A percentile compares a stretch with the other conserved stretches of the same genome.
phyloP scores from a whole-genome alignment of 208 protist species.

The Leishmania aethiopica region DNA sequence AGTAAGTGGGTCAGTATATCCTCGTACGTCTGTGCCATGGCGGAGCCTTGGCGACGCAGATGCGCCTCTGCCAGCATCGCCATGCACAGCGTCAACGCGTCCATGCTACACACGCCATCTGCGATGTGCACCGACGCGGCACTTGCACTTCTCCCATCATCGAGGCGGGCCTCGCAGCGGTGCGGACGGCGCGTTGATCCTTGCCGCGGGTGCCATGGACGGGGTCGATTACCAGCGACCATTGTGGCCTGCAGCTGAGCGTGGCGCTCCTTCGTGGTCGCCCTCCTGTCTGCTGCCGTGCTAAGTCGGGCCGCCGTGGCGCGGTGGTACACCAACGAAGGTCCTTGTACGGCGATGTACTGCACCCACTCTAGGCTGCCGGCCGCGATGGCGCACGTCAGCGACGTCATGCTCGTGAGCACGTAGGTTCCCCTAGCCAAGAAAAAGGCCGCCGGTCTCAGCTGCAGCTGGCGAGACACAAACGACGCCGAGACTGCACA shows the following conservation, averaged over 20 bases:
- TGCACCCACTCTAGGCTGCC: slow-evolving; percentile 73
- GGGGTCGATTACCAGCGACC: background rate
- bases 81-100: slow-evolving; percentile 53
- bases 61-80: slow-evolving; percentile 44
- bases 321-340: slow-evolving; percentile 52
- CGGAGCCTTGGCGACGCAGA: slow-evolving; percentile 20
- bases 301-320: slow-evolving; percentile 39
- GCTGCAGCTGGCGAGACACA: slow-evolving; percentile 18
- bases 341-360: slow-evolving; percentile 49
- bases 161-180: slow-evolving; percentile 26
- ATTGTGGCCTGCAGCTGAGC: background rate
- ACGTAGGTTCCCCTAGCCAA: slow-evolving; percentile 41
- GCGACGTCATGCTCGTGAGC: slow-evolving; percentile 54
- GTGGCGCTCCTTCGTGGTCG: slow-evolving; percentile 1
- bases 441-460: slow-evolving; percentile 29
- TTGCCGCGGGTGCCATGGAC: slow-evolving; percentile 18
- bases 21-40: slow-evolving; percentile 31
- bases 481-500: slow-evolving; percentile 28
- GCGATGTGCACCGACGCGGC: slow-evolving; percentile 20
- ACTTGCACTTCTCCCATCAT: background rate
- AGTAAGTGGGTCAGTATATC: slow-evolving; percentile 66
- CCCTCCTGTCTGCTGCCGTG: slow-evolving; percentile 3
- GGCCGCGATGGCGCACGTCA: slow-evolving; percentile 62
- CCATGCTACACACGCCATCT: slow-evolving; percentile 40
- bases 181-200: slow-evolving; percentile 24